Percentiles rank a stretch among this genome's conserved stretches.
Evolutionary conservation across 805 yeast species (phyloP).

Genomic region (Candida verbasci): DNA sequence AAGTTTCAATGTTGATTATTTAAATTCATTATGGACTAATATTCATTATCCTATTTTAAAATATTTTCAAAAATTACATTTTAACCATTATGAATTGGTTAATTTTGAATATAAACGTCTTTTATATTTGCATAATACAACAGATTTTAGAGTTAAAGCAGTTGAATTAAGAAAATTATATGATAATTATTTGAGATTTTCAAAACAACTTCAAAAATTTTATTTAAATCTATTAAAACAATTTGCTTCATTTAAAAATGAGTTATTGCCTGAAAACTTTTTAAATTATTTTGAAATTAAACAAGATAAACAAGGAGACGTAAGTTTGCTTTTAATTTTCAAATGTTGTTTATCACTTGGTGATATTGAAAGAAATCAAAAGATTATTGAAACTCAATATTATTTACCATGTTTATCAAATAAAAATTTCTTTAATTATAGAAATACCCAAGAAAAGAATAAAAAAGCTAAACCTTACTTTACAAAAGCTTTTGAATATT

Average conservation of each 20-base stretch:
- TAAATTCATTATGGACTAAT: constrained; percentile 54
- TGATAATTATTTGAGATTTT: constrained; percentile 46
- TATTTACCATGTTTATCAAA: constrained; percentile 29
- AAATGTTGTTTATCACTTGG: constrained; percentile 53
- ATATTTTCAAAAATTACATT: constrained; percentile 44
- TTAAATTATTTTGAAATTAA: constrained; percentile 17
- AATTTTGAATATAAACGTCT: constrained; percentile 14
- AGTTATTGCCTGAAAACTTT: constrained; percentile 27
- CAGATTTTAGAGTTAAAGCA: constrained; percentile 24
- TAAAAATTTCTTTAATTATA: constrained; percentile 28
- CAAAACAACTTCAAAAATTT: constrained; percentile 44
- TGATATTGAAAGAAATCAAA: constrained; percentile 53
- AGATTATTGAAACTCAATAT: constrained; percentile 43
- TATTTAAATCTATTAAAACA: constrained; percentile 41
- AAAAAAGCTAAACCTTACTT: constrained; percentile 30
- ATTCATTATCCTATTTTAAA: constrained; percentile 64
- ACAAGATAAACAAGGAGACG: constrained; percentile 9
- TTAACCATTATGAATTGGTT: constrained; percentile 16
- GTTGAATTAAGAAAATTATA: constrained; percentile 58
- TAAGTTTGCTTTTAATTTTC: constrained; percentile 40
- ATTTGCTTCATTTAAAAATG: constrained; percentile 35
- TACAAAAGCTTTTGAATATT: constrained; percentile 26
- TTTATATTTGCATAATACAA: constrained; percentile 10
- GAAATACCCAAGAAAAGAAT: constrained; percentile 27
- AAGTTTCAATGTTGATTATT: constrained; percentile 10